Percentiles rank a stretch among this genome's conserved stretches.
phyloP scores from a whole-genome alignment of 352 stramenopile genomes.

The Thraustotheca clavata region DNA sequence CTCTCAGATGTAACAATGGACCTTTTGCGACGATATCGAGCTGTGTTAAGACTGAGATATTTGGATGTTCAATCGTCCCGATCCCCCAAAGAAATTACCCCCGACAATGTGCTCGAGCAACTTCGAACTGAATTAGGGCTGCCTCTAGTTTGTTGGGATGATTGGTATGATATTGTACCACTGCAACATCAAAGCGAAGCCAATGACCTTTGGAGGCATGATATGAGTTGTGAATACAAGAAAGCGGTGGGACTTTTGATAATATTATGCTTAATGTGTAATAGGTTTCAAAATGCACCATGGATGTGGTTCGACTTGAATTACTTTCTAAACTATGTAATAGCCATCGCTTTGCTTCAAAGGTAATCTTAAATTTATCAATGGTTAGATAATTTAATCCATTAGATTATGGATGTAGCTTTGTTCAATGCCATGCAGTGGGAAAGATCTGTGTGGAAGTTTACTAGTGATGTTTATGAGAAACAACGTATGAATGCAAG shows the following conservation, averaged over 20 bases:
- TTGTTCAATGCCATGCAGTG: not conserved
- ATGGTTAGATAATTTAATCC: not conserved
- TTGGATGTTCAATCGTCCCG: constrained; percentile 4
- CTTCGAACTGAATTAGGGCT: too few relatives aligned
- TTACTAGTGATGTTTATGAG: constrained; percentile 1
- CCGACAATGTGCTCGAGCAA: too few relatives aligned
- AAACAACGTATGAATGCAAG: constrained; percentile 12
- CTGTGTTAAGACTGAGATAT: constrained; percentile 4
- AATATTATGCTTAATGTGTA: not conserved
- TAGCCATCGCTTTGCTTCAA: not conserved
- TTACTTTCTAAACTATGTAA: constrained; percentile 1
- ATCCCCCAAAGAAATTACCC: too few relatives aligned
- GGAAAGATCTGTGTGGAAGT: constrained; percentile 17
- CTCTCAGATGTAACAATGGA: not conserved
- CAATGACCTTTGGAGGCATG: too few relatives aligned
- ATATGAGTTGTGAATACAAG: too few relatives aligned
- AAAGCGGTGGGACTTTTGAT: too few relatives aligned
- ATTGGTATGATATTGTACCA: too few relatives aligned
- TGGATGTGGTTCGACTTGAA: constrained; percentile 1
- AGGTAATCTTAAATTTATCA: not conserved
- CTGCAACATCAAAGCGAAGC: too few relatives aligned
- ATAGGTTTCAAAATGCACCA: not conserved
- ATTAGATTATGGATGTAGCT: constrained; percentile 9
- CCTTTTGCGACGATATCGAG: not conserved
- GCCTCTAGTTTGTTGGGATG: too few relatives aligned